These are phyloP conservation scores for Chlamydomonas schloesseri DNA, from an alignment of 139 green algal genomes.

Conservation along the genomic window DNA sequence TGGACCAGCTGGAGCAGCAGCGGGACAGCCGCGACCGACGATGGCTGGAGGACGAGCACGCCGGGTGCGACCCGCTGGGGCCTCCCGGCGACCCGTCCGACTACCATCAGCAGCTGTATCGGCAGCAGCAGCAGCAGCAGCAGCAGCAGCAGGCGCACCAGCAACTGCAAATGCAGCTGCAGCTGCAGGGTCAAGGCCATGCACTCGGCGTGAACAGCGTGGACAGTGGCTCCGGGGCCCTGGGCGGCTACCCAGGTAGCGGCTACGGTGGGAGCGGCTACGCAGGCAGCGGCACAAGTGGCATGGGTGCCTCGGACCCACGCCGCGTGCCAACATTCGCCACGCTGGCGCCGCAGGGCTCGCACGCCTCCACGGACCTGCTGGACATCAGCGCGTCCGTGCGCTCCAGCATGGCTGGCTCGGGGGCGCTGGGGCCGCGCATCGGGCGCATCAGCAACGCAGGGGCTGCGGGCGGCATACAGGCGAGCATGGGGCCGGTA, in stretches of 20 bases:
- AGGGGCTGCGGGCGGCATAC: not conserved
- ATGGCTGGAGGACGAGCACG: not conserved
- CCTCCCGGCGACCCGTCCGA: not conserved
- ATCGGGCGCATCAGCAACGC: not conserved
- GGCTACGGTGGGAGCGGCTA: not conserved
- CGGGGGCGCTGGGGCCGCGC: not conserved
- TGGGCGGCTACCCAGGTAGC: not conserved
- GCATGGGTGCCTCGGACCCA: too few species aligned
- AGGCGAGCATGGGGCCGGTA: not conserved
- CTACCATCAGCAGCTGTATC: too few species aligned
- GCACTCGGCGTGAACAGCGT: not conserved
- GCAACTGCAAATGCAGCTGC: not conserved
- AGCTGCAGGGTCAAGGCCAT: not conserved
- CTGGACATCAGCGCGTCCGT: constrained; percentile 8
- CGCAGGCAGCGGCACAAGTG: not conserved
- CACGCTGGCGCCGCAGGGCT: not conserved
- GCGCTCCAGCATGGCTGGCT: not conserved
- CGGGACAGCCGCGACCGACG: not conserved
- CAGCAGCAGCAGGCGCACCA: not conserved
- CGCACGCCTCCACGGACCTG: not conserved
- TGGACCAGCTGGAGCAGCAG: not conserved
- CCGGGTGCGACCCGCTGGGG: not conserved
- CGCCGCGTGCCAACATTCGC: not conserved
- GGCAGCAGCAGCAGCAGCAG: too few species aligned
- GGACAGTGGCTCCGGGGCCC: too few species aligned